These are phyloP conservation scores for Chrysoporthe puriensis DNA, from an alignment of 2,329 filamentous ascomycete genomes.

Conservation along the genomic window DNA sequence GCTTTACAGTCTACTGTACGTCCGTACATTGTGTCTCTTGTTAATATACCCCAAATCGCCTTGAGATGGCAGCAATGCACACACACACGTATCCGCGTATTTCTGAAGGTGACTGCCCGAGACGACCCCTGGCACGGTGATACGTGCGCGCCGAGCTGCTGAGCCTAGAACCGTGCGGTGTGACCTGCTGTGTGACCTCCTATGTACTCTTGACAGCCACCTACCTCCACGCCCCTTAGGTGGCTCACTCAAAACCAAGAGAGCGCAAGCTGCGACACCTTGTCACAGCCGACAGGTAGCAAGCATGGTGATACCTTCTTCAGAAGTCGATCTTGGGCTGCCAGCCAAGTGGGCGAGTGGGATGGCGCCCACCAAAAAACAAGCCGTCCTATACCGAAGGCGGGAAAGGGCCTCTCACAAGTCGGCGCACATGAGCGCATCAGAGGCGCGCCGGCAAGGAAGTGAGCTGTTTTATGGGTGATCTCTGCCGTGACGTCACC, in stretches of 20 bases:
- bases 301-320: neutral
- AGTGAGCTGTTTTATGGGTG: slow-evolving; percentile 6
- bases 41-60: slow-evolving; percentile 26
- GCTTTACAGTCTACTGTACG: neutral
- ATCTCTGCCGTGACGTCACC: slow-evolving; percentile 16
- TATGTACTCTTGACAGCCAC: too few species aligned
- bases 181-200: neutral
- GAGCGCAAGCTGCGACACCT: neutral
- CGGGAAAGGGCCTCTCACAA: neutral
- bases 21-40: slow-evolving; percentile 15
- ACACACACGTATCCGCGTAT: neutral
- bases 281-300: neutral
- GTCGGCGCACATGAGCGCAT: slow-evolving; percentile 6
- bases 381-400: neutral
- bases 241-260: too few species aligned
- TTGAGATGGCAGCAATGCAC: slow-evolving; percentile 14
- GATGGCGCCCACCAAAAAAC: neutral
- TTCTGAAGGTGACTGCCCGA: neutral
- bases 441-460: slow-evolving; percentile 16
- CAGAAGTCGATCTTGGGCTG: neutral
- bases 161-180: neutral
- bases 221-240: too few species aligned
- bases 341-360: neutral
- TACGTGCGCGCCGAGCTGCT: neutral
- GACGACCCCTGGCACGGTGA: neutral